Percentiles rank a stretch among this genome's conserved stretches.
Conservation (phyloP, 108 stramenopile species). For the Parmales sp. region DNA sequence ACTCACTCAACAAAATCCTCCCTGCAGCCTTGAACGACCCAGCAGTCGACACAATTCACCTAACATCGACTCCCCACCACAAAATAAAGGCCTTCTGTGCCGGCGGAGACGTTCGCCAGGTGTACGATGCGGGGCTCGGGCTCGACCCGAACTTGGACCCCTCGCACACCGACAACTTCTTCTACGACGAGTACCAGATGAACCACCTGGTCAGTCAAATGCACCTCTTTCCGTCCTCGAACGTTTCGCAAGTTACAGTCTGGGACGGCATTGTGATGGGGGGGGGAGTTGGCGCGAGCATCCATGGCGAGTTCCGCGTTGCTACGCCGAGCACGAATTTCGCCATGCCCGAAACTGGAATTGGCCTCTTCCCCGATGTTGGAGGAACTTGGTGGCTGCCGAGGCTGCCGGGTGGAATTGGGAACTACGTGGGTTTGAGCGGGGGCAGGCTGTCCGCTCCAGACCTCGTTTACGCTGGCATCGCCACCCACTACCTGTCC, state of each 20-base stretch:
- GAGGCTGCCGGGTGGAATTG: constrained; percentile 59
- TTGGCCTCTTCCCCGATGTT: constrained; percentile 96
- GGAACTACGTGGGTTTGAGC: constrained; percentile 82
- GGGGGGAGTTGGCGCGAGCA: constrained; percentile 87
- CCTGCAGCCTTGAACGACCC: not conserved
- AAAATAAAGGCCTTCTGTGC: constrained; percentile 69
- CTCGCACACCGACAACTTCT: constrained; percentile 47
- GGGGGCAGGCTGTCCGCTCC: constrained; percentile 65
- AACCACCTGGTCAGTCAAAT: constrained; percentile 57
- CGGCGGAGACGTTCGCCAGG: constrained; percentile 66
- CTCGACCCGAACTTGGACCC: not conserved
- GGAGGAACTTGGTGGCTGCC: constrained; percentile 84
- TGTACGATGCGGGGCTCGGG: not conserved
- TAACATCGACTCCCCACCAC: not conserved
- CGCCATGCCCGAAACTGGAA: constrained; percentile 95
- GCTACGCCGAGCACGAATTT: constrained; percentile 85
- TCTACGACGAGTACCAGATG: constrained; percentile 76
- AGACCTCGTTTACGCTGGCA: constrained; percentile 74
- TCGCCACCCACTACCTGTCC: constrained; percentile 89
- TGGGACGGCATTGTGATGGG: constrained; percentile 99
- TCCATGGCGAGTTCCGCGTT: constrained; percentile 83
- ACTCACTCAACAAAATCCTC: not conserved
- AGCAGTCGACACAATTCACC: not conserved
- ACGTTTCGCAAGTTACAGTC: constrained; percentile 61
- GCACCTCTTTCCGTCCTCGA: not conserved